Conservation (phyloP, 768 basidiomycete species). For the Phylloporus arenicola region DNA sequence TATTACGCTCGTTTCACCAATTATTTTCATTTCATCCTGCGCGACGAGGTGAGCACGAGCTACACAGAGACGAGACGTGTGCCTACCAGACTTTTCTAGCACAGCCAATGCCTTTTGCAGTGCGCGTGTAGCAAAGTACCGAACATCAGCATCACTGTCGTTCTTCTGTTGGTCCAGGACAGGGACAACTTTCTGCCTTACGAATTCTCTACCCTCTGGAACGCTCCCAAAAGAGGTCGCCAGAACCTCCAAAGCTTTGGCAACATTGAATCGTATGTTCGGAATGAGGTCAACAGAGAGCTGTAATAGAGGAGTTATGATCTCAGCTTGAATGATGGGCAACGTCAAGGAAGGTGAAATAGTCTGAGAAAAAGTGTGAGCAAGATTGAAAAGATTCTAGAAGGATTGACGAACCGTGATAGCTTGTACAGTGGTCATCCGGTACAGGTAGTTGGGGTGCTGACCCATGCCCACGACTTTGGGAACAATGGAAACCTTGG, state of each 20-base stretch:
- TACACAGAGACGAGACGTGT: neutral
- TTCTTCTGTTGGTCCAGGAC: slow-evolving; percentile 79
- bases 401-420: slow-evolving; percentile 66
- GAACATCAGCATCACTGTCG: slow-evolving; percentile 92
- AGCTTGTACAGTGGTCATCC: slow-evolving; percentile 99
- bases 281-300: slow-evolving; percentile 90
- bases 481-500: slow-evolving; percentile 86
- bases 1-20: slow-evolving; percentile 27
- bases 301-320: slow-evolving; percentile 77
- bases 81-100: slow-evolving; percentile 37
- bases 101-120: slow-evolving; percentile 49
- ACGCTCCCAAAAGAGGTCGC: slow-evolving; percentile 60
- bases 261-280: slow-evolving; percentile 98
- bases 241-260: slow-evolving; percentile 89
- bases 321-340: slow-evolving; percentile 76
- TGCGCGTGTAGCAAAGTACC: slow-evolving; percentile 86
- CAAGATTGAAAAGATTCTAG: too few species aligned
- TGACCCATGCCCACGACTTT: slow-evolving; percentile 96
- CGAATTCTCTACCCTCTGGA: slow-evolving; percentile 69
- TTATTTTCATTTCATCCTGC: slow-evolving; percentile 20
- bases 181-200: slow-evolving; percentile 71
- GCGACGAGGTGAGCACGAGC: neutral
- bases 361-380: slow-evolving; percentile 51
- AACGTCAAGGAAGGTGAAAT: slow-evolving; percentile 86
- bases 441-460: slow-evolving; percentile 93